A percentile compares a stretch with the other conserved stretches of the same genome.
Evolutionary conservation across 306 rosid species (phyloP).

Genomic region (Hippophae tibetana): DNA sequence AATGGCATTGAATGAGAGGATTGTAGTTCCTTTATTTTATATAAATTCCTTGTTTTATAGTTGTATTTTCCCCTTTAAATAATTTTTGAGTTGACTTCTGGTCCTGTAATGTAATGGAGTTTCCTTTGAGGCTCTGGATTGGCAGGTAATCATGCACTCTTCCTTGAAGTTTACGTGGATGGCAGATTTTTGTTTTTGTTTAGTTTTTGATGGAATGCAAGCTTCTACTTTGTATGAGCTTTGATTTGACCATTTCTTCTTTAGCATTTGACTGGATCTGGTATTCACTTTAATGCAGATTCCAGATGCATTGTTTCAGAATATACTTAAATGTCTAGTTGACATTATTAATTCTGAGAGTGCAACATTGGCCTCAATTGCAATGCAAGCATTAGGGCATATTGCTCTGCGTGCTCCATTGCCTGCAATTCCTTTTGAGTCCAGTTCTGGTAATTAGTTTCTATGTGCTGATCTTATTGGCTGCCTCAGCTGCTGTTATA

Average conservation of each 20-base stretch:
- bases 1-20: no score
- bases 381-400: constrained; percentile 93
- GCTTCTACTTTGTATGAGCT: background rate
- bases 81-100: no score
- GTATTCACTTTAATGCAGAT: constrained; percentile 36
- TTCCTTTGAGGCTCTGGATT: no score
- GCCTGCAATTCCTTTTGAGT: constrained; percentile 50
- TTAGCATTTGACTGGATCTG: constrained; percentile 3
- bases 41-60: no score
- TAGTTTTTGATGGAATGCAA: no score
- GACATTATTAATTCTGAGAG: constrained; percentile 71
- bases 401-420: constrained; percentile 66
- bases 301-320: constrained; percentile 46
- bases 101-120: no score
- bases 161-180: no score
- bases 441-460: constrained; percentile 46
- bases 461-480: background rate
- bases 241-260: background rate
- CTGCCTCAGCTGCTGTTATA: background rate
- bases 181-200: no score
- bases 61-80: no score
- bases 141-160: no score
- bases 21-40: no score
- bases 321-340: constrained; percentile 58
- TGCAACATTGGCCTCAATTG: constrained; percentile 66